Conservation (phyloP, 768 basidiomycete species). For the Lactifluus rugatus region DNA sequence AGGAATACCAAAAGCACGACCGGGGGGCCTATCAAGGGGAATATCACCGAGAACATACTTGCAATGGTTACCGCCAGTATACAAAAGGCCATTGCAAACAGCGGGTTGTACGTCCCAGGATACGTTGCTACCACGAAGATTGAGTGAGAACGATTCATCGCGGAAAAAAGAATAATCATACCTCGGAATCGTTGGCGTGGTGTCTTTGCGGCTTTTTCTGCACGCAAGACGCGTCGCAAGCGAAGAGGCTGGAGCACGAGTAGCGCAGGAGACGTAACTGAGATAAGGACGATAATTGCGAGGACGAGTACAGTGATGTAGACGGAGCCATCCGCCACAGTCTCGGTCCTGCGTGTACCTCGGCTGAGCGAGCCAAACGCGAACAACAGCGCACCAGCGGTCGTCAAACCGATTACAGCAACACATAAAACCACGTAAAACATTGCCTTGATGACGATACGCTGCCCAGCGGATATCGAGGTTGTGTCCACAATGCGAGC, state of each 20-base stretch:
- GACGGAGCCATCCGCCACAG: conserved; percentile 59
- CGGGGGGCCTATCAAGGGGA: conserved; percentile 67
- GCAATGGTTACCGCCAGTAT: conserved; percentile 63
- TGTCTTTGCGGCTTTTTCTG: conserved; percentile 53
- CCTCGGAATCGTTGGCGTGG: conserved; percentile 74
- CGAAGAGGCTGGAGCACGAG: conserved; percentile 63
- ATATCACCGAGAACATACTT: conserved; percentile 62
- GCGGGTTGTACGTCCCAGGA: conserved; percentile 60
- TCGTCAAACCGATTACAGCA: conserved; percentile 51
- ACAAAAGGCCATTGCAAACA: conserved; percentile 56
- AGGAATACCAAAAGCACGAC: conserved; percentile 55
- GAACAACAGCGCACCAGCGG: conserved; percentile 62
- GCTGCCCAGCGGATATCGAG: conserved; percentile 53
- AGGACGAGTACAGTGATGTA: conserved; percentile 58
- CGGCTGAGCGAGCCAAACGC: conserved; percentile 49
- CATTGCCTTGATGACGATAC: conserved; percentile 52
- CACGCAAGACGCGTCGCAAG: conserved; percentile 45
- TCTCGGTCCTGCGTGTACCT: conserved; percentile 27
- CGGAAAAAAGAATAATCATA: conserved; percentile 26
- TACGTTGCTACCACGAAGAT: conserved; percentile 49
- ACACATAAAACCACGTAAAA: conserved; percentile 49
- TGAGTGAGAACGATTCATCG: background rate
- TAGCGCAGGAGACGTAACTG: conserved; percentile 60
- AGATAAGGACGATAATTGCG: conserved; percentile 49
- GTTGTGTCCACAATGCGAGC: conserved; percentile 36